Evolutionary conservation across 345 rosid species (phyloP).

Genomic region (Arabidopsis thaliana): TAIR10.1 NC_003075.7:16685501-16686000

Average conservation of each 20-base stretch:
- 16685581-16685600: not conserved
- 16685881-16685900: slow-evolving; percentile 70
- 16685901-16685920: slow-evolving; percentile 96
- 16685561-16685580: not conserved
- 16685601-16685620: not conserved
- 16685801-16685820: slow-evolving; percentile 1
- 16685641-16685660: not conserved
- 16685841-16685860: not conserved
- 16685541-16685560: slow-evolving; percentile 1
- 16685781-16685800: not conserved
- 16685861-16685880: slow-evolving; percentile 53
- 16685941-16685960: slow-evolving; percentile 88
- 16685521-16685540: slow-evolving; percentile 10
- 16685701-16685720: no score
- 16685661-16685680: not conserved
- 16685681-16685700: not conserved
- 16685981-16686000: slow-evolving; percentile 74
- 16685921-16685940: slow-evolving; percentile 94
- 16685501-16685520: slow-evolving; percentile 2
- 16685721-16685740: not conserved
- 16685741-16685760: slow-evolving; percentile 12
- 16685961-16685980: slow-evolving; percentile 60
- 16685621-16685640: not conserved
- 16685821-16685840: not conserved
- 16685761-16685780: not conserved